Conservation (phyloP, 768 basidiomycete genomes). For the Podaxis carcinomalis region DNA sequence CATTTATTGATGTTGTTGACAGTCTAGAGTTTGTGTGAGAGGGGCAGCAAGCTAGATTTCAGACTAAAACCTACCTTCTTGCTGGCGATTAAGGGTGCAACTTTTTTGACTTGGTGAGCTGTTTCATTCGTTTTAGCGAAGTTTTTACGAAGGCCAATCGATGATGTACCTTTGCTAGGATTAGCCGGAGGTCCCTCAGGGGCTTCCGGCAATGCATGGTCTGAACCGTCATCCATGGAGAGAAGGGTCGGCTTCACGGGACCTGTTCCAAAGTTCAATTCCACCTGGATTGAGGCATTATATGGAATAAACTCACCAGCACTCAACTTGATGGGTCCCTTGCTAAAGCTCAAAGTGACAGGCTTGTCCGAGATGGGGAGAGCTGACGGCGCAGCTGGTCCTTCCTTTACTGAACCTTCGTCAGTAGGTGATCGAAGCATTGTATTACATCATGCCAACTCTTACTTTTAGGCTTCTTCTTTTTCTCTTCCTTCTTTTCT, state of each 20-base stretch:
- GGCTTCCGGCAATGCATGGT: constrained; percentile 28
- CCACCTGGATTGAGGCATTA: not conserved
- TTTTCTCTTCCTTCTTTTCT: constrained; percentile 53
- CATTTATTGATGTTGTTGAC: constrained; percentile 93
- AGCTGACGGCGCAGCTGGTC: constrained; percentile 51
- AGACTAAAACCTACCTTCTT: constrained; percentile 58
- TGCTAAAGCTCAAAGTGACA: constrained; percentile 73
- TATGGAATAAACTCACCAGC: constrained; percentile 19
- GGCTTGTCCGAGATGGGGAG: constrained; percentile 78
- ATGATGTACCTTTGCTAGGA: constrained; percentile 47
- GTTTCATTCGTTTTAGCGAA: not conserved
- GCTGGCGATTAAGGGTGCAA: constrained; percentile 78
- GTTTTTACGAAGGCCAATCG: constrained; percentile 2
- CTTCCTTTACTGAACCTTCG: constrained; percentile 27
- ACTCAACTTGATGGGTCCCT: constrained; percentile 34
- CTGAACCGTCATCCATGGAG: constrained; percentile 56
- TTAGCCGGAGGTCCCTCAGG: constrained; percentile 37
- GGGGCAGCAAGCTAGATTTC: not conserved
- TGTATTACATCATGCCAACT: not conserved
- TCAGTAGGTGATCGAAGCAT: not conserved
- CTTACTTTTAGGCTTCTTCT: constrained; percentile 52
- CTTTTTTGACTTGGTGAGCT: constrained; percentile 50
- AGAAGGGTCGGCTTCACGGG: constrained; percentile 28
- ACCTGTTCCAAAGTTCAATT: constrained; percentile 11
- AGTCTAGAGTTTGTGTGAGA: constrained; percentile 44